Percentiles rank a stretch among this genome's conserved stretches.
Evolutionary conservation across 2,329 filamentous ascomycete species (phyloP).

Genomic region (Colletotrichum brevisporum): DNA sequence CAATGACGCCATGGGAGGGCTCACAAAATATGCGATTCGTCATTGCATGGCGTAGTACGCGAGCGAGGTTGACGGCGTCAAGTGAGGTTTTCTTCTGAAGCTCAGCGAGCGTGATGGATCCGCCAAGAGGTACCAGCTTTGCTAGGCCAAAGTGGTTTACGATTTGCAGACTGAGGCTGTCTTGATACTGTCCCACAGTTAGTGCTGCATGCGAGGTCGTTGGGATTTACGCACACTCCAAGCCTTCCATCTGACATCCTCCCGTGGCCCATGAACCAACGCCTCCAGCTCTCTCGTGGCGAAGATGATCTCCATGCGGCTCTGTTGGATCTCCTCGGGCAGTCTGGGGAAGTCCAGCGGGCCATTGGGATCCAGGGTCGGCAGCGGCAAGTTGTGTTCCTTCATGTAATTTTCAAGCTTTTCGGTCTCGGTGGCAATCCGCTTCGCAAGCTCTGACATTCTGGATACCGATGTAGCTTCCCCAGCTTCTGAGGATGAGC

Average conservation of each 20-base stretch:
- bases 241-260: slow-evolving; percentile 65
- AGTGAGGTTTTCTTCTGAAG: slow-evolving; percentile 61
- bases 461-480: slow-evolving; percentile 49
- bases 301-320: slow-evolving; percentile 62
- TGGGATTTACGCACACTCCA: slow-evolving; percentile 60
- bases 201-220: background rate
- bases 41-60: slow-evolving; percentile 69
- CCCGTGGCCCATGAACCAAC: slow-evolving; percentile 64
- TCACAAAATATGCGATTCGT: slow-evolving; percentile 70
- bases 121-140: slow-evolving; percentile 63
- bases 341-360: slow-evolving; percentile 63
- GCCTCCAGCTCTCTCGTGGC: slow-evolving; percentile 63
- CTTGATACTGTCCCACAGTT: slow-evolving; percentile 57
- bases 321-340: slow-evolving; percentile 60
- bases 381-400: slow-evolving; percentile 56
- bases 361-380: slow-evolving; percentile 61
- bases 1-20: slow-evolving; percentile 62
- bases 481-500: slow-evolving; percentile 38
- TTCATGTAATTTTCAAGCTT: slow-evolving; percentile 64
- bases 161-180: slow-evolving; percentile 52
- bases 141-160: slow-evolving; percentile 49
- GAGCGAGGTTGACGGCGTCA: slow-evolving; percentile 64
- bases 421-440: slow-evolving; percentile 63
- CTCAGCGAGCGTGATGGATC: slow-evolving; percentile 60
- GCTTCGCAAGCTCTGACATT: slow-evolving; percentile 62